Base-by-base conservation (phyloP, 2,329 filamentous ascomycete species). In the Venturia pyrina region DNA sequence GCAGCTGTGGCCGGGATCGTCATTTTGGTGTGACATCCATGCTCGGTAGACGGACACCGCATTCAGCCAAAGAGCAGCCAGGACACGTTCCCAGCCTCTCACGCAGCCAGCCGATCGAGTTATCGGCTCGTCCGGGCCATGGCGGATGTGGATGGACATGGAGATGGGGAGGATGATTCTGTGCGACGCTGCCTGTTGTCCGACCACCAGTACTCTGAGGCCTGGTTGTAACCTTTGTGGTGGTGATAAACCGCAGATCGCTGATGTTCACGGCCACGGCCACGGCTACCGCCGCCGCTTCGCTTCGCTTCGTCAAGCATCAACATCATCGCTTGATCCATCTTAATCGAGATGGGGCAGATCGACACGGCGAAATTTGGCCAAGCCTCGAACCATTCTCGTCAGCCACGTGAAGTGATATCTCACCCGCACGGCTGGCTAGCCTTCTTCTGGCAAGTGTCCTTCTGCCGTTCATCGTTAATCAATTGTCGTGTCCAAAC, bases 251-350 rank as follows among this genome's bases (percentile, higher is more conserved):
- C 28, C n/a, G 53, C 53, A 59, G 53, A 59, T 59, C 32, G 8
- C 28, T 37, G 32, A 10, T 37, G 13, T 10, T 57, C 17, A 37
- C 21, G 48, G 48, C 48, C n/a, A 50, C 8, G n/a, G n/a, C n/a
- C n/a, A n/a, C n/a, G n/a, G n/a, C n/a, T n/a, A n/a, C n/a, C 48
- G 53, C 53, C 53, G 53, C 17, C 53, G 32, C 53, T 57, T 57
- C 53, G 53, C 28, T 57, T 37, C 34, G 10, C 34, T n/a, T n/a
- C 24, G 1, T 34, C 53, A 34, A 34, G 53, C 53, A 57, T 57
- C 53, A 57, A 17, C 53, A 57, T 59, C 53, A 37, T 59, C 32
- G 50, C 50, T 32, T 57, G 50, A 24, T 34, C 53, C 53, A 37
- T 37, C 32, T 37, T n/a, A 21, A 59, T 59, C 53, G 53, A 37